Evolutionary conservation across 2,329 filamentous ascomycete genomes (phyloP), one percentile per base, ranked within the genome.

Genomic region (Fusarium euwallaceae): DNA sequence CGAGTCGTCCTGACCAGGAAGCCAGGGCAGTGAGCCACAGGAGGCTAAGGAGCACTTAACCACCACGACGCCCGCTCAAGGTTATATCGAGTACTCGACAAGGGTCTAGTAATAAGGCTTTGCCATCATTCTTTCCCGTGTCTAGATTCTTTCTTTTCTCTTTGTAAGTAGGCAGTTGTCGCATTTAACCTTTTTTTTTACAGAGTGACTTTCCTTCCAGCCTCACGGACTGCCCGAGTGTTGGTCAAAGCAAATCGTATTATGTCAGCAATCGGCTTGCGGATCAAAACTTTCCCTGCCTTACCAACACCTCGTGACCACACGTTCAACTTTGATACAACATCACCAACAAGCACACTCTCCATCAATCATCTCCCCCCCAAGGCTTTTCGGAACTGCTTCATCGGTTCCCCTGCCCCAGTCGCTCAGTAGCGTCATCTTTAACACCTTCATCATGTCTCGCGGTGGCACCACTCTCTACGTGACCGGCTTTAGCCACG

Each of bases 401-500:
- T 36, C 73, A 79, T 79, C 78, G 60, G 73, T 71, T 77, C 68
- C 64, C 63, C 61, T 74, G 45, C 37, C 64, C 56, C 51, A 53
- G 65, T 61, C 66, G 24, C 48, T 58, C 29, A 60, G 29, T 41
- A 64, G 64, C 48, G 36, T 65, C 66, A 41, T 66, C 41, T 63
- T 64, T 59, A 61, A 53, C 58, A 60, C 61, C 55, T 72, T 62
- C 80, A 86, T 73, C 83, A 98, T 98, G 95, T 98, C 95, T 91
- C 94, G 95, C 83, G 92, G 94, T 84, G 93, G 95, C 80, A 97
- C 94, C 72, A 98, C 96, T 68, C 94, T 98, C 79, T 98, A 98
- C 89, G 96, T 98, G 86, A 98, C 95, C 83, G 97, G 97, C 90
- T 99, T 99, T 87, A 97, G 96, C 91, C 95, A 98, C 87, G 95